phyloP scores from a whole-genome alignment of 495 filamentous ascomycete genomes.

The Massariosphaeria phaeospora region DNA sequence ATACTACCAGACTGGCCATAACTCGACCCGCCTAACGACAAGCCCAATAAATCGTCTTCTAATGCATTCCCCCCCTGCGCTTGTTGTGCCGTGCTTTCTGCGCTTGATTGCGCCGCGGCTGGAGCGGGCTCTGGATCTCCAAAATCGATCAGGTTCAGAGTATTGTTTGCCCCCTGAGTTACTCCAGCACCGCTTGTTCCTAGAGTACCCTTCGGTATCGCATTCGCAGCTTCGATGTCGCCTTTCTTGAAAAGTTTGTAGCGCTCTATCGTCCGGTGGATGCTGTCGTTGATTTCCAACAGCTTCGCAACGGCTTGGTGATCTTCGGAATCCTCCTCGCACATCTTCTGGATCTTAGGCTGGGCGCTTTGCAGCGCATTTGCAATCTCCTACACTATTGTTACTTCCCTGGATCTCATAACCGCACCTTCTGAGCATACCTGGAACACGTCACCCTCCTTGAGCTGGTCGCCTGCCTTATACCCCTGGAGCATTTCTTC shows the following conservation, averaged over 20 bases:
- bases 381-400: constrained; percentile 66
- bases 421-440: constrained; percentile 38
- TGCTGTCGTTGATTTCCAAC: constrained; percentile 96
- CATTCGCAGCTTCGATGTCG: constrained; percentile 80
- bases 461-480: constrained; percentile 73
- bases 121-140: constrained; percentile 51
- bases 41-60: constrained; percentile 61
- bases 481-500: constrained; percentile 89
- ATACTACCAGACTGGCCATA: constrained; percentile 78
- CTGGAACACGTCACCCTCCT: constrained; percentile 91
- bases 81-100: constrained; percentile 18
- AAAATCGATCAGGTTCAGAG: constrained; percentile 91
- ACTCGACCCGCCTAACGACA: constrained; percentile 54
- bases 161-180: constrained; percentile 69
- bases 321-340: constrained; percentile 96
- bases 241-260: constrained; percentile 94
- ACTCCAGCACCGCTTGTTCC: constrained; percentile 63
- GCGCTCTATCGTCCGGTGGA: constrained; percentile 90
- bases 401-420: neutral
- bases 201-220: constrained; percentile 77
- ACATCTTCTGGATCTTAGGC: constrained; percentile 98
- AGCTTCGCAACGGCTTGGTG: constrained; percentile 92
- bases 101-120: constrained; percentile 31
- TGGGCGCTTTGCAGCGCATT: constrained; percentile 87
- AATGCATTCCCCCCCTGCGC: constrained; percentile 46